These are phyloP conservation scores for Nakataea oryzae DNA, from an alignment of 2,329 filamentous ascomycete species.

Conservation along the genomic window DNA sequence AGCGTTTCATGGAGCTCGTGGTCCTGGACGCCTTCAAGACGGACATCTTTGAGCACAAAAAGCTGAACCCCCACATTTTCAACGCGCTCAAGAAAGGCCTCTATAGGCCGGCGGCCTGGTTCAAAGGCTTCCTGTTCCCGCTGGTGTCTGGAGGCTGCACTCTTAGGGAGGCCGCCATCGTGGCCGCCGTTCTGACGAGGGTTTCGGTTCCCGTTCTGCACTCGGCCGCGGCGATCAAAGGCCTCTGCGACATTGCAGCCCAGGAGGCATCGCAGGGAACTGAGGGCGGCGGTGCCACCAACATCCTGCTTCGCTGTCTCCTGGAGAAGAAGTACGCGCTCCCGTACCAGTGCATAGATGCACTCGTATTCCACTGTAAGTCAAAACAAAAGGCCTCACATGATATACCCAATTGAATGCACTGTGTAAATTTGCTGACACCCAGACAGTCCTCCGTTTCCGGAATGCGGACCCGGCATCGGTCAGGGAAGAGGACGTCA, in stretches of 20 bases:
- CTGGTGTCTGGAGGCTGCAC: slow-evolving; percentile 86
- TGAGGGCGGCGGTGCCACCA: slow-evolving; percentile 83
- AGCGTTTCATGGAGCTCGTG: slow-evolving; percentile 78
- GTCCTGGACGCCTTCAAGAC: slow-evolving; percentile 85
- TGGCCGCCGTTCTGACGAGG: slow-evolving; percentile 74
- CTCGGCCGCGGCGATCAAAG: slow-evolving; percentile 82
- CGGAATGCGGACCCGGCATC: slow-evolving; percentile 54
- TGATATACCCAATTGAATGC: not conserved
- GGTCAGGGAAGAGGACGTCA: slow-evolving; percentile 38
- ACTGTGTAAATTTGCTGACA: not conserved
- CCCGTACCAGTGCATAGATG: slow-evolving; percentile 88
- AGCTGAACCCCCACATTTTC: slow-evolving; percentile 92
- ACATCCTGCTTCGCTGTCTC: slow-evolving; percentile 87
- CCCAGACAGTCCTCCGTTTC: slow-evolving; percentile 44
- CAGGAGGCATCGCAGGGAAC: slow-evolving; percentile 75
- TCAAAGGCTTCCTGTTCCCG: slow-evolving; percentile 88
- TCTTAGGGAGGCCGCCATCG: slow-evolving; percentile 81
- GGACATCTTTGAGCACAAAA: slow-evolving; percentile 88
- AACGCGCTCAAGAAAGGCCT: slow-evolving; percentile 84
- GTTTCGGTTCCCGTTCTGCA: slow-evolving; percentile 86
- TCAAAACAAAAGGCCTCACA: not conserved
- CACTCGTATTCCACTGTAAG: slow-evolving; percentile 77
- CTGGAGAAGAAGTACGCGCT: slow-evolving; percentile 96
- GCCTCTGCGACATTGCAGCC: slow-evolving; percentile 87
- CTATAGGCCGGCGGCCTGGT: slow-evolving; percentile 92